Evolutionary conservation across 139 green algal species (phyloP), one percentile per base, ranked within the genome.

Genomic region (Medakamo hakoo): DNA sequence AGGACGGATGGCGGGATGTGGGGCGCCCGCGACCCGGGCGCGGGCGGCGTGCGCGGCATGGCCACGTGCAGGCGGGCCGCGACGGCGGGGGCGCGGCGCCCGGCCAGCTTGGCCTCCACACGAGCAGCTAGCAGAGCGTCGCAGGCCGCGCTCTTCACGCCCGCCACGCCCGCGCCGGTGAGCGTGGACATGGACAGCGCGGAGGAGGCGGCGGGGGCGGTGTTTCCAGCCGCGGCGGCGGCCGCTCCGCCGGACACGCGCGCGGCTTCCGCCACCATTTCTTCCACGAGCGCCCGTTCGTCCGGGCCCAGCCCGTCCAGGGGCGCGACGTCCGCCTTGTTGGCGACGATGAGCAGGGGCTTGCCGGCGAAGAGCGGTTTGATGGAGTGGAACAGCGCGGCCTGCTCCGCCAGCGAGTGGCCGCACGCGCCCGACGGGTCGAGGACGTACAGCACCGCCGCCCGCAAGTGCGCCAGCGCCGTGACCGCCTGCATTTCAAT

Each of bases 301-400:
- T 80, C 79, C 56, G 56, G 52, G 18, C 62, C 30, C 49, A 84
- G 68, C 21, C 55, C 59, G 9, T 77, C 68, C 32, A 78, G n/a
- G 25, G 32, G 48, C 27, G 40, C 58, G 49, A 68, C 73, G 60
- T 84, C 78, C 4, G 68, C 79, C 84, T 99, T 99, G 83, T 99
- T 99, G 78, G 74, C 81, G 29, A 94, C 86, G 26, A 99, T 79
- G 26, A 99, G 68, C 58, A 98, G 80, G 30, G 93, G 93, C 84
- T 99, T 99, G 83, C 95, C 96, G 64, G 83, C 78, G 73, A 99
- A 99, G 19, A 99, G 81, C 2, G 93, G 91, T 80, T 95, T 96
- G 79, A 99, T 95, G 71, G 69, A 81, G 77, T 97, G 85, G 83
- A 98, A 98, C 14, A 98, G 87, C 14, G 81, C 82, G 5, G 91